These are phyloP conservation scores for Pterulicium gracile DNA, from an alignment of 1,284 basidiomycete species.

Conservation along the genomic window DNA sequence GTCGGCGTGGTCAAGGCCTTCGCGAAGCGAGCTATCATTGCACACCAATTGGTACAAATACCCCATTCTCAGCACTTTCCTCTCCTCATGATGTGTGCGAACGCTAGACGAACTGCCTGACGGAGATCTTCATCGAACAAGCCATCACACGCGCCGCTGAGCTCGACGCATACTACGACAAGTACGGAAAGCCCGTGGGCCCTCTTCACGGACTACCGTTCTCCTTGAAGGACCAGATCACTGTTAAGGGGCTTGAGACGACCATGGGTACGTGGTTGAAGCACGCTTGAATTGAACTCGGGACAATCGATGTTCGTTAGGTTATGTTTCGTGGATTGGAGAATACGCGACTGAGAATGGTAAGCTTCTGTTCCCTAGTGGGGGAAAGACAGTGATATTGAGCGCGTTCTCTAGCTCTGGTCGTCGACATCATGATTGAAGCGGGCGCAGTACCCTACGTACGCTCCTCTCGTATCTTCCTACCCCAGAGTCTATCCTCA, in stretches of 20 bases:
- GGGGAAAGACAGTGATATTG: too few relatives aligned
- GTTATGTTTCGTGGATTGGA: conserved; percentile 31
- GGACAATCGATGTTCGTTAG: conserved; percentile 10
- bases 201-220: conserved; percentile 56
- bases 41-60: conserved; percentile 66
- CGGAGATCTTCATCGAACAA: conserved; percentile 55
- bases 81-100: not conserved
- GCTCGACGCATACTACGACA: conserved; percentile 43
- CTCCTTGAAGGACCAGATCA: conserved; percentile 54
- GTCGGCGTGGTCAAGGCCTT: conserved; percentile 66
- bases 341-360: conserved; percentile 24
- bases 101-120: conserved; percentile 62
- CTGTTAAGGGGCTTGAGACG: conserved; percentile 45
- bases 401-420: not conserved
- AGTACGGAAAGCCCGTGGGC: conserved; percentile 38
- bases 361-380: conserved; percentile 12
- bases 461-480: not conserved
- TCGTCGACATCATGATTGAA: conserved; percentile 27
- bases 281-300: conserved; percentile 13
- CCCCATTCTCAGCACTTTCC: conserved; percentile 9
- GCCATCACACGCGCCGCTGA: conserved; percentile 45
- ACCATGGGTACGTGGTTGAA: conserved; percentile 34
- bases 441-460: conserved; percentile 1
- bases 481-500: not conserved
- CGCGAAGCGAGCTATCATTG: conserved; percentile 70